Evolutionary conservation across 2,329 filamentous ascomycete species (phyloP).

Genomic region (Stagonosporopsis cucurbitacearum): DNA sequence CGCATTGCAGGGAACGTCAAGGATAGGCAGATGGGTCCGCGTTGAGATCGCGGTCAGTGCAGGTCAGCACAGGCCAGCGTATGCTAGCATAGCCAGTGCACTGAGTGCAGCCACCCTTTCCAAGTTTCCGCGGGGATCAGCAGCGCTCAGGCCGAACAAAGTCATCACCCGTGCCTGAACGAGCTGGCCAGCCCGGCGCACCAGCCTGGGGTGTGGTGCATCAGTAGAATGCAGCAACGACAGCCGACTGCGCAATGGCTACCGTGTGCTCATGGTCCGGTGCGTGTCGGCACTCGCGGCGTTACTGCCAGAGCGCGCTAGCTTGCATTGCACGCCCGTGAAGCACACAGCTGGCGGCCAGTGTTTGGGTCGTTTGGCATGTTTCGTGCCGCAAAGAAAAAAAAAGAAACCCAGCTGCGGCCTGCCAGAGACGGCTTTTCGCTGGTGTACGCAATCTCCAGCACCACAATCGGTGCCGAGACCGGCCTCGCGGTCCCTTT

Average conservation of each 20-base stretch:
- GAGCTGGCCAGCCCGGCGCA: slow-evolving; percentile 23
- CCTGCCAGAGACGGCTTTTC: slow-evolving; percentile 7
- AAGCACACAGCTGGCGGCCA: slow-evolving; percentile 45
- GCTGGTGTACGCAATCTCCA: slow-evolving; percentile 38
- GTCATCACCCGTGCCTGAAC: slow-evolving; percentile 40
- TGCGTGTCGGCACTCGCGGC: slow-evolving; percentile 26
- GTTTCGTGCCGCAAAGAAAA: slow-evolving; percentile 43
- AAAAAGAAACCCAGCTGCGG: slow-evolving; percentile 18
- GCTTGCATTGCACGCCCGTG: slow-evolving; percentile 23
- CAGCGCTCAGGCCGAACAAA: slow-evolving; percentile 24
- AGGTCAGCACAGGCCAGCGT: slow-evolving; percentile 7
- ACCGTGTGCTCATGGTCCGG: slow-evolving; percentile 14
- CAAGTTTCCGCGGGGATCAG: slow-evolving; percentile 41
- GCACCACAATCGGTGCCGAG: slow-evolving; percentile 27
- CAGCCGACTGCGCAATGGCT: slow-evolving; percentile 22
- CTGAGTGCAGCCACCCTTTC: slow-evolving; percentile 7
- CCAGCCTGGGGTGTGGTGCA: slow-evolving; percentile 12
- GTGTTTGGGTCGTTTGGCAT: slow-evolving; percentile 34
- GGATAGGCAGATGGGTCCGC: slow-evolving; percentile 14
- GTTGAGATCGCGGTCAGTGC: slow-evolving; percentile 14
- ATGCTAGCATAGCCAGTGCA: slow-evolving; percentile 9
- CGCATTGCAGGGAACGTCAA: slow-evolving; percentile 16
- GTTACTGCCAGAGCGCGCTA: slow-evolving; percentile 23
- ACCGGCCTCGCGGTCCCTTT: slow-evolving; percentile 31
- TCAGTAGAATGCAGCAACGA: slow-evolving; percentile 14